Conservation (phyloP, 225 moss, liverwort and hornwort genomes). For the Thuidium tamariscinum region DNA sequence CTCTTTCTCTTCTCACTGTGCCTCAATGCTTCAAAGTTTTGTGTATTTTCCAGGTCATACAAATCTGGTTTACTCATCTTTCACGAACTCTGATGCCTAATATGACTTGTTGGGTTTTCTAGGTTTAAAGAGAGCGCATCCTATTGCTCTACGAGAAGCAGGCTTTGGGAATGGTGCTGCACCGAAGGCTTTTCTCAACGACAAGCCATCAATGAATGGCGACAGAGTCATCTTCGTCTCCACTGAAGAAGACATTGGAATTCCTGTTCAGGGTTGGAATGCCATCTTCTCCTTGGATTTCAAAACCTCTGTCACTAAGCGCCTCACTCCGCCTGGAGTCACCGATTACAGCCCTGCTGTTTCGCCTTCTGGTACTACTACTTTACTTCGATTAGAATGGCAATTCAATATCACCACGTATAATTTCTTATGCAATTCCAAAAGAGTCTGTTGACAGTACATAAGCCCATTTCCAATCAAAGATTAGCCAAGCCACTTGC, state of each 20-base stretch:
- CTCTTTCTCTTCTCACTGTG: background rate
- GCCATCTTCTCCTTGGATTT: slow-evolving; percentile 58
- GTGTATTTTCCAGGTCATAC: background rate
- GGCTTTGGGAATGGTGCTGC: background rate
- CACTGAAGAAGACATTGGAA: slow-evolving; percentile 43
- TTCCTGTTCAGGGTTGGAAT: slow-evolving; percentile 50
- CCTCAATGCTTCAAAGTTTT: background rate
- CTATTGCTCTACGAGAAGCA: background rate
- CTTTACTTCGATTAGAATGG: background rate
- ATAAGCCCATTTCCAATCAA: background rate
- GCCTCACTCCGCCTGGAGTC: slow-evolving; percentile 62
- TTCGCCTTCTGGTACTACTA: slow-evolving; percentile 49
- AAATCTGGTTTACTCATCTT: background rate
- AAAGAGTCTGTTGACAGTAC: background rate
- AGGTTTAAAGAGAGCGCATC: background rate
- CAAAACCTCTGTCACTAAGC: slow-evolving; percentile 17
- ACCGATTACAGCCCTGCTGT: slow-evolving; percentile 82
- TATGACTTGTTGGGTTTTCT: background rate
- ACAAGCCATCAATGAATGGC: slow-evolving; percentile 51
- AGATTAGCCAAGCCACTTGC: background rate
- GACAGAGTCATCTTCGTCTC: slow-evolving; percentile 56
- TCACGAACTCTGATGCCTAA: background rate
- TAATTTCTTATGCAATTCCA: background rate
- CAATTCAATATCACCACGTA: background rate
- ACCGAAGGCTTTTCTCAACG: slow-evolving; percentile 27